Conservation (phyloP, 768 basidiomycete species). For the Rhodocollybia butyracea region DNA sequence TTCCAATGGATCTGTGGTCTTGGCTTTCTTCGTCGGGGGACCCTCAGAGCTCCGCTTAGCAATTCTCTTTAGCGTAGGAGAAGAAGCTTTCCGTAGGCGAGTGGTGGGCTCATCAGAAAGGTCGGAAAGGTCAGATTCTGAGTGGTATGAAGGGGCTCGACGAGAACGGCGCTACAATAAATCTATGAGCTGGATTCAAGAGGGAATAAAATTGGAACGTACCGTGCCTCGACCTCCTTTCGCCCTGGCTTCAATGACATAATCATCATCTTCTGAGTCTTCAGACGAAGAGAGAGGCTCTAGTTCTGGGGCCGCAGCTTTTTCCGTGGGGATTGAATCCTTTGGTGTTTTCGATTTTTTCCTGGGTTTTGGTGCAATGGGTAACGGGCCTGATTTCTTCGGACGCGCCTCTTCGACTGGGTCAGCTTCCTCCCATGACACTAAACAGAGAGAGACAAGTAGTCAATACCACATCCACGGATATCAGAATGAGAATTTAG, state of each 20-base stretch:
- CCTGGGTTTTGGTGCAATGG: conserved; percentile 20
- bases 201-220: not conserved
- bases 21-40: conserved; percentile 45
- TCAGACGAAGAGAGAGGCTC: conserved; percentile 9
- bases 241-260: conserved; percentile 2
- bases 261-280: conserved; percentile 9
- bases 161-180: conserved; percentile 39
- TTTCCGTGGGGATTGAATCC: conserved; percentile 21
- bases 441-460: conserved; percentile 37
- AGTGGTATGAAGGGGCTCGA: conserved; percentile 33
- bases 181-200: not conserved
- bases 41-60: conserved; percentile 32
- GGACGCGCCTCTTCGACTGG: conserved; percentile 43
- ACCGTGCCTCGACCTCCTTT: conserved; percentile 7
- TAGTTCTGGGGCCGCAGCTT: conserved; percentile 29
- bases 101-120: conserved; percentile 22
- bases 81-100: conserved; percentile 24
- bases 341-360: conserved; percentile 27
- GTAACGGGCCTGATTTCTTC: conserved; percentile 18
- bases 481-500: conserved; percentile 1
- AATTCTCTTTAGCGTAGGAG: conserved; percentile 53
- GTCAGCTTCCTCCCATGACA: conserved; percentile 70
- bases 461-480: conserved; percentile 16
- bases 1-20: conserved; percentile 42
- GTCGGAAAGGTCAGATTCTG: conserved; percentile 31